Evolutionary conservation across 352 stramenopile species (phyloP).

Genomic region (Phytophthora gonapodyides): DNA sequence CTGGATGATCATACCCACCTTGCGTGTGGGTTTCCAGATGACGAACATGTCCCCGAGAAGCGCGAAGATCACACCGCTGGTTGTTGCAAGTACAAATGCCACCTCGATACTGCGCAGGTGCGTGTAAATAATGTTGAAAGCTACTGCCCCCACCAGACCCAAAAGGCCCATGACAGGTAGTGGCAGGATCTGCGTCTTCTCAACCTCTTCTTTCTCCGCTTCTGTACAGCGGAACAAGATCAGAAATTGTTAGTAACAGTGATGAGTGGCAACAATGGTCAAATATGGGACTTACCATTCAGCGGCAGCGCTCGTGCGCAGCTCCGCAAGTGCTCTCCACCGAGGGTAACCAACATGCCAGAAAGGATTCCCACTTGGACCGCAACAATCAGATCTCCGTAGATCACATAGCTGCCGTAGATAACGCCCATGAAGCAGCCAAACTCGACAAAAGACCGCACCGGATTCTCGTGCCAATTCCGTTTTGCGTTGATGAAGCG

Average conservation of each 20-base stretch:
- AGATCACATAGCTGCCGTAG: conserved; percentile 88
- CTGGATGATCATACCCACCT: conserved; percentile 80
- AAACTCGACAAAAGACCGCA: conserved; percentile 85
- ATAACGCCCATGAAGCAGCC: conserved; percentile 89
- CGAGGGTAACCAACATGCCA: conserved; percentile 78
- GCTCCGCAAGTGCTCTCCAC: conserved; percentile 75
- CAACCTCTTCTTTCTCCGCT: conserved; percentile 43
- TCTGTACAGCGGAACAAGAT: conserved; percentile 28
- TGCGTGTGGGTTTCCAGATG: conserved; percentile 81
- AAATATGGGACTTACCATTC: conserved; percentile 36
- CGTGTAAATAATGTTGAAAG: conserved; percentile 91
- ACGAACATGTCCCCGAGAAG: conserved; percentile 86
- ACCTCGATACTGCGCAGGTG: conserved; percentile 81
- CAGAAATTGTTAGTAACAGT: conserved; percentile 1
- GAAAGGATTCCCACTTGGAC: conserved; percentile 85
- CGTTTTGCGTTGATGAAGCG: conserved; percentile 72
- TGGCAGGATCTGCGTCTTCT: conserved; percentile 75
- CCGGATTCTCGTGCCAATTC: conserved; percentile 78
- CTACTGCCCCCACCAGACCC: conserved; percentile 72
- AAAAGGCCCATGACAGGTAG: conserved; percentile 84
- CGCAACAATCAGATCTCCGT: conserved; percentile 74
- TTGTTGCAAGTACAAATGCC: conserved; percentile 78
- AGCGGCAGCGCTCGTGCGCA: conserved; percentile 49
- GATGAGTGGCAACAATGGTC: not conserved
- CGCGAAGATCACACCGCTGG: conserved; percentile 77